Conservation (phyloP, 495 filamentous ascomycete genomes). For the Penicillium odoratum region DNA sequence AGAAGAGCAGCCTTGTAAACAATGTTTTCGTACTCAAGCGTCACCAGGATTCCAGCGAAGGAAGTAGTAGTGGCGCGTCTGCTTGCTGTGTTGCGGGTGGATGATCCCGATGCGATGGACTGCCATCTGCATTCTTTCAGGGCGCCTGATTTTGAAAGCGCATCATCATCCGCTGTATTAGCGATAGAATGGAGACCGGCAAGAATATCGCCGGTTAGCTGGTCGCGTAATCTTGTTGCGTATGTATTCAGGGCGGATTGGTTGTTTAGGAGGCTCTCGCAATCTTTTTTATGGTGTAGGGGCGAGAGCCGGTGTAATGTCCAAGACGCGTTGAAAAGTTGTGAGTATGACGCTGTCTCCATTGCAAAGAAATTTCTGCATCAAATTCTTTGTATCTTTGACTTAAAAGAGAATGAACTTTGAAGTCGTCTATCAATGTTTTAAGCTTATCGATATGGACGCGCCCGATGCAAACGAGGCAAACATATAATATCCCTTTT, state of each 20-base stretch:
- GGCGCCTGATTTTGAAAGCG: constrained; percentile 46
- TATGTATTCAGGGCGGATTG: constrained; percentile 44
- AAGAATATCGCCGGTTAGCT: constrained; percentile 52
- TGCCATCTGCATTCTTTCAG: constrained; percentile 51
- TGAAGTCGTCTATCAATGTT: not conserved
- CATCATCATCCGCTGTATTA: constrained; percentile 33
- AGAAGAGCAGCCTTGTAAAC: constrained; percentile 50
- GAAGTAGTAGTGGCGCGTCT: constrained; percentile 4
- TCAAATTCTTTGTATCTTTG: not conserved
- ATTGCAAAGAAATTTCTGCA: constrained; percentile 15
- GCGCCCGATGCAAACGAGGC: constrained; percentile 28
- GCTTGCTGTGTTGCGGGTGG: constrained; percentile 1
- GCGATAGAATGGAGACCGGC: constrained; percentile 41
- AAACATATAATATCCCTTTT: not conserved
- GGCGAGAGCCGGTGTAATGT: constrained; percentile 57
- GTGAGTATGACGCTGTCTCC: constrained; percentile 25
- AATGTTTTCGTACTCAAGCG: constrained; percentile 51
- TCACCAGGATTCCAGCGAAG: constrained; percentile 44
- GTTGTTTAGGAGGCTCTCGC: constrained; percentile 38
- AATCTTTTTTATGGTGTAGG: constrained; percentile 47
- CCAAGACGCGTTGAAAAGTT: constrained; percentile 57
- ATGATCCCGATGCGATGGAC: constrained; percentile 27
- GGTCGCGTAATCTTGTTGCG: constrained; percentile 51
- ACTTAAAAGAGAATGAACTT: no score
- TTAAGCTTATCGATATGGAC: constrained; percentile 17